These are phyloP conservation scores for Drechslerella dactyloides DNA, from an alignment of 2,329 filamentous ascomycete species.

Conservation along the genomic window DNA sequence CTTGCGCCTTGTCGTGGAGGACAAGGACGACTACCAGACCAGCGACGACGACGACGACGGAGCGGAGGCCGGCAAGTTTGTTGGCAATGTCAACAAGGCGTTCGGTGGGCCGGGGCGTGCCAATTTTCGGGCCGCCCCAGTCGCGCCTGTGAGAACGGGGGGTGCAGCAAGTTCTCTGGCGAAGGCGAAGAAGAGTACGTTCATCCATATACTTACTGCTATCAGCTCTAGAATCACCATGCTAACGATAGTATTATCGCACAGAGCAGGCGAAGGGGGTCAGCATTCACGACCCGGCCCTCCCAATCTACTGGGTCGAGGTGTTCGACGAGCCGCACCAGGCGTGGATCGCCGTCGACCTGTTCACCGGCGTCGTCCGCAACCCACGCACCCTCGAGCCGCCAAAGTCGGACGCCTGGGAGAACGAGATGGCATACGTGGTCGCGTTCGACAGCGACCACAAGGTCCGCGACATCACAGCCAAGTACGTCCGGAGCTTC, in stretches of 20 bases:
- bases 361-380: conserved; percentile 77
- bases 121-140: conserved; percentile 40
- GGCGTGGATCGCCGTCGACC: conserved; percentile 89
- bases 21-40: conserved; percentile 39
- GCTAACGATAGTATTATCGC: conserved; percentile 47
- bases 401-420: conserved; percentile 71
- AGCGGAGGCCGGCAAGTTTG: conserved; percentile 1
- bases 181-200: conserved; percentile 33
- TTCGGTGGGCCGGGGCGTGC: conserved; percentile 45
- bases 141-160: conserved; percentile 25
- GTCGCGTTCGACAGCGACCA: conserved; percentile 79
- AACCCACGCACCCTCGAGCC: conserved; percentile 81
- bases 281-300: conserved; percentile 71
- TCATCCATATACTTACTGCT: not conserved
- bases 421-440: conserved; percentile 81
- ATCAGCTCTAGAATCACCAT: not conserved
- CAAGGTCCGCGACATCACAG: conserved; percentile 78
- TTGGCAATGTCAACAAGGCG: conserved; percentile 37
- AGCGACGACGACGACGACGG: conserved; percentile 31
- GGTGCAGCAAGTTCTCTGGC: not conserved
- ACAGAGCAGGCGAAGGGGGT: conserved; percentile 55
- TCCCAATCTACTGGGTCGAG: conserved; percentile 94
- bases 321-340: conserved; percentile 83
- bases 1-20: conserved; percentile 46
- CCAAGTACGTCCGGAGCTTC: conserved; percentile 83